phyloP scores from a whole-genome alignment of 2,329 filamentous ascomycete genomes.

The Cephalotrichum gorgonifer region DNA sequence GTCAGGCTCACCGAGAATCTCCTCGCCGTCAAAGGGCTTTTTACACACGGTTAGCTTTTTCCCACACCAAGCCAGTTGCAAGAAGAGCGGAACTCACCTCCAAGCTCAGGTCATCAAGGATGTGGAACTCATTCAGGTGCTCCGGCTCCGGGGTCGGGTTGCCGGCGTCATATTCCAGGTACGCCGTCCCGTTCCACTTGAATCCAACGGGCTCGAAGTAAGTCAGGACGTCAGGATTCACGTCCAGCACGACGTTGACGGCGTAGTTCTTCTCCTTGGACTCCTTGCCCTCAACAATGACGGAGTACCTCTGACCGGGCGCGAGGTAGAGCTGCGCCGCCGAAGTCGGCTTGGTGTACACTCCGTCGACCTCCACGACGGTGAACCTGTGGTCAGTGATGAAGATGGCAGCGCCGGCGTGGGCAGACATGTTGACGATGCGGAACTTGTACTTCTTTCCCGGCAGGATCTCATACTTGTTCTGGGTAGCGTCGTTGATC shows the following conservation, averaged over 20 bases:
- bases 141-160: conserved; percentile 13
- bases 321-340: conserved; percentile 28
- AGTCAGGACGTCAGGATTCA: conserved; percentile 25
- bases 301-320: conserved; percentile 34
- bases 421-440: conserved; percentile 32
- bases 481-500: conserved; percentile 35
- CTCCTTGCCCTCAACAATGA: conserved; percentile 30
- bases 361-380: conserved; percentile 32
- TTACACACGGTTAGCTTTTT: neutral
- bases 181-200: conserved; percentile 30
- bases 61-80: neutral
- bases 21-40: conserved; percentile 51
- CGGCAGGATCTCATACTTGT: conserved; percentile 1
- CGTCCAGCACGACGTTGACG: conserved; percentile 30
- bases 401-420: conserved; percentile 29
- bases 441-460: conserved; percentile 28
- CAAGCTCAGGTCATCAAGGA: conserved; percentile 65
- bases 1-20: conserved; percentile 38
- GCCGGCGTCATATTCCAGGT: conserved; percentile 26
- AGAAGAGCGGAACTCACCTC: conserved; percentile 18
- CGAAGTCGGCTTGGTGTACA: conserved; percentile 24
- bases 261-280: conserved; percentile 28
- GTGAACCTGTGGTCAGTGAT: conserved; percentile 31
- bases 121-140: conserved; percentile 41
- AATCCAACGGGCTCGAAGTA: conserved; percentile 14